These are phyloP conservation scores for Hygrophila difformis DNA, from an alignment of 257 asterid species.

Conservation along the genomic window DNA sequence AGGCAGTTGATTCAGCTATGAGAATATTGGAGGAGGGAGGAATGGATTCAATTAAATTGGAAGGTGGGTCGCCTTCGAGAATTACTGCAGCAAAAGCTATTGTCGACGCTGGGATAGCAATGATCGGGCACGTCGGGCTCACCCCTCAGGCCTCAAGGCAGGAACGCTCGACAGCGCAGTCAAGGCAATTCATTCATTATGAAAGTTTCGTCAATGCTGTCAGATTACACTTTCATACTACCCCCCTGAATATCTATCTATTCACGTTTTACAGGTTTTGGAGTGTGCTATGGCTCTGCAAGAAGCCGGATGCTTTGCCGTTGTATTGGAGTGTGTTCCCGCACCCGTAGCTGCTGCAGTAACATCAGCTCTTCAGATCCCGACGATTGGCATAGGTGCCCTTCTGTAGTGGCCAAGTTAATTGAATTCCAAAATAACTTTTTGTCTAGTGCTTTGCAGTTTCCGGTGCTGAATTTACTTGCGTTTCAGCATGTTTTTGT, in stretches of 20 bases:
- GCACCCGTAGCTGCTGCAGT: slow-evolving; percentile 92
- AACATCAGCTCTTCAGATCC: slow-evolving; percentile 76
- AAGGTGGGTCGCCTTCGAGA: slow-evolving; percentile 96
- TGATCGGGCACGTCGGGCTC: slow-evolving; percentile 91
- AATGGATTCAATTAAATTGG: slow-evolving; percentile 91
- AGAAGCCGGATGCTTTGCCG: slow-evolving; percentile 84
- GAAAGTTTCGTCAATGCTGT: no score
- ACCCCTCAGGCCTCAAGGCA: slow-evolving; percentile 99
- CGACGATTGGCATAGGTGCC: slow-evolving; percentile 97
- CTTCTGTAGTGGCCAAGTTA: slow-evolving; percentile 84
- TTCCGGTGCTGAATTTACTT: no score
- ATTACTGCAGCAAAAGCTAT: slow-evolving; percentile 92
- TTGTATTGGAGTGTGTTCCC: slow-evolving; percentile 89
- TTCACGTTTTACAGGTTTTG: slow-evolving; percentile 53
- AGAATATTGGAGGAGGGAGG: slow-evolving; percentile 84
- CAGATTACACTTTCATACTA: no score
- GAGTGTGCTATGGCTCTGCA: slow-evolving; percentile 80
- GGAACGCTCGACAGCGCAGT: slow-evolving; percentile 72
- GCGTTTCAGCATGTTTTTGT: no score
- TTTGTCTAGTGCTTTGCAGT: no score
- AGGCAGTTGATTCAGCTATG: slow-evolving; percentile 88
- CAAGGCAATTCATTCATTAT: slow-evolving; percentile 62
- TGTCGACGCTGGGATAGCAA: slow-evolving; percentile 95
- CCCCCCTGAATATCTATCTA: no score
- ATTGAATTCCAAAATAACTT: no score